Evolutionary conservation across 495 filamentous ascomycete genomes (phyloP), one percentile per base, ranked within the genome.

Genomic region (Penicillium cataractarum): DNA sequence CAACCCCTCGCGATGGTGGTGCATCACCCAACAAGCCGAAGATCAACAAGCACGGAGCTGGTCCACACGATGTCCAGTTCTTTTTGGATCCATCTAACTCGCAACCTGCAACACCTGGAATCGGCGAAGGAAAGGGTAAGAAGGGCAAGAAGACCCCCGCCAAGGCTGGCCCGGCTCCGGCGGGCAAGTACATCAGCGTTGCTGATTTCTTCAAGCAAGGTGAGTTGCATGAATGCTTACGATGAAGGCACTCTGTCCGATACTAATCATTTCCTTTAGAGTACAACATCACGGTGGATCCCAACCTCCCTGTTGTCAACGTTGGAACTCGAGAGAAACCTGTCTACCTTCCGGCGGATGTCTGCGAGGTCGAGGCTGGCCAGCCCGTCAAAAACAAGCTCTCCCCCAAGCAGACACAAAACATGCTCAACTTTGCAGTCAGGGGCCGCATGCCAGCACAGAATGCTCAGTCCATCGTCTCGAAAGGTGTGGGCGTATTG

Each of bases 361-460:
- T 88, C 6, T 87, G 88, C 66, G 66, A 66, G 3, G 83, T 96
- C 8, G 63, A 87, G 5, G 82, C 85, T 8, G 92, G 91, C 0
- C 91, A 97, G 68, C 65, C 83, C 10, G 71, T 87, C 15, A 78
- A 79, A 59, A 67, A 76, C 1, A 86, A 87, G 70, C 79, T 92
- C 24, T 71, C 66, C 15, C 72, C 79, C 0, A 70, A 76, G 3
- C 90, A 92, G 65, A 89, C 87, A 0, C 71, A 78, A 0, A 54
- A 71, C 0, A 94, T 94, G 89, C 82, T 92, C 22, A 69, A 66
- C 2, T 91, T 93, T 69, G 87, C 92, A 1, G 89, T 88, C 35
- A 66, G 48, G 39, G 65, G 63, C 10, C 83, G 90, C 13, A 73
- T 74, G 10, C 90, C 92, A 0, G 78, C 74, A 0, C 75, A 80